Base-by-base conservation (phyloP, 2,329 filamentous ascomycete species). In the Epichloe hybrida region DNA sequence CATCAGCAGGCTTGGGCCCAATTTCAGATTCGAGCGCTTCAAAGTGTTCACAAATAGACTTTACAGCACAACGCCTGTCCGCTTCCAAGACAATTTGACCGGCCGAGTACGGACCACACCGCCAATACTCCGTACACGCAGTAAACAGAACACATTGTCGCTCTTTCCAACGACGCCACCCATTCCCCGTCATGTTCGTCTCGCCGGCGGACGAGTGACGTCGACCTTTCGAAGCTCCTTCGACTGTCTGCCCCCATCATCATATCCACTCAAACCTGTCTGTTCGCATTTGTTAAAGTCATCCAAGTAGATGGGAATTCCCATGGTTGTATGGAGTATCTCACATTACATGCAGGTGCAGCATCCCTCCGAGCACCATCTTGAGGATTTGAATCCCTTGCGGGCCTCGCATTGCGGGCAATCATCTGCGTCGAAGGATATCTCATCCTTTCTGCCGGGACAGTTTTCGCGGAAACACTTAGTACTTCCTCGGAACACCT, bases 281-380 rank as follows among this genome's bases (percentile, higher is more conserved):
- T 15, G 15, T 13, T 31, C 20, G 17, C 1, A 9, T n/a, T 31
- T 5, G 2, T 17, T n/a, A n/a, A n/a, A n/a, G 11, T 7, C 36
- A 38, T n/a, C 36, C 36, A 15, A n/a, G 36, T n/a, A 38, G 5
- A n/a, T 38, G 36, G 12, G 7, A 42, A 42, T 31, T 31, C 8
- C 27, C 3, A 27, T 42, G 12, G 12, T 23, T 34, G 27, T 27
- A 27, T 7, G 7, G 23, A 27, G 23, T 9, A 5, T 12, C 27
- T 11, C 11, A 31, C 27, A 11, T 31, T 52, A 63, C 60, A 62
- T 62, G 48, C 62, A 54, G 49, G 53, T 57, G 50, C 61, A 64
- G 57, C 64, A 49, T 44, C 48, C 65, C 15, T 64, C 61, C 3
- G 62, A 63, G 50, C 66, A 68, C 66, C 66, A 69, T 50, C 65